phyloP scores from a whole-genome alignment of 2,329 filamentous ascomycete species.

The Tolypocladium cylindrosporum region DNA sequence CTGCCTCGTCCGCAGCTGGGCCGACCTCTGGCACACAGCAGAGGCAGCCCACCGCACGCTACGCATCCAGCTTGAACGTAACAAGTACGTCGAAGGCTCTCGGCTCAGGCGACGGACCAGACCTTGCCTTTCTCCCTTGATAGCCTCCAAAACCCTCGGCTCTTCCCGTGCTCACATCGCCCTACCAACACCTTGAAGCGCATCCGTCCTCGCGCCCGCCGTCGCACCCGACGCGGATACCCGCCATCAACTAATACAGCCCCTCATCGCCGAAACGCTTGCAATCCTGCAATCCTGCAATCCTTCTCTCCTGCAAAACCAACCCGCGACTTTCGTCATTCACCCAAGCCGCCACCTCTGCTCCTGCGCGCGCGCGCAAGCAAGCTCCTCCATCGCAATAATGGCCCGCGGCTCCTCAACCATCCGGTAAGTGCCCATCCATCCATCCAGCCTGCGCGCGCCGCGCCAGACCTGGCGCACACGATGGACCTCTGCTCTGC shows the following conservation, averaged over 20 bases:
- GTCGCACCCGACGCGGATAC: neutral
- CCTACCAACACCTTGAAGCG: neutral
- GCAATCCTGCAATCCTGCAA: neutral
- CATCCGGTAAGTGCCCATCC: constrained; percentile 1
- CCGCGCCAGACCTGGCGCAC: neutral
- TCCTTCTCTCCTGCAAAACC: neutral
- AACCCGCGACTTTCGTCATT: neutral
- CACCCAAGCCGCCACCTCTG: neutral
- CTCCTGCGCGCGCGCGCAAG: neutral
- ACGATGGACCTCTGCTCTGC: neutral
- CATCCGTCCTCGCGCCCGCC: neutral
- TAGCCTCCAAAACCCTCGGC: neutral
- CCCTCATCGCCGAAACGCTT: neutral
- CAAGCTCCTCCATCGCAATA: neutral
- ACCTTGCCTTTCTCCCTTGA: neutral
- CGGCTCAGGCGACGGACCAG: neutral
- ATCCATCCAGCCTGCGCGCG: neutral
- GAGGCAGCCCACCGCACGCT: neutral
- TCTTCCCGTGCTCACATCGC: neutral
- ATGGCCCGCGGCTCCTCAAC: constrained; percentile 5
- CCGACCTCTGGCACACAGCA: neutral
- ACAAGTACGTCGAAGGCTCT: neutral
- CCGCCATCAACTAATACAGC: neutral
- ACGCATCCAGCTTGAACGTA: neutral
- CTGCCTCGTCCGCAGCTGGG: neutral